phyloP scores from a whole-genome alignment of 2,329 filamentous ascomycete genomes.

The Atkinsonella texensis region DNA sequence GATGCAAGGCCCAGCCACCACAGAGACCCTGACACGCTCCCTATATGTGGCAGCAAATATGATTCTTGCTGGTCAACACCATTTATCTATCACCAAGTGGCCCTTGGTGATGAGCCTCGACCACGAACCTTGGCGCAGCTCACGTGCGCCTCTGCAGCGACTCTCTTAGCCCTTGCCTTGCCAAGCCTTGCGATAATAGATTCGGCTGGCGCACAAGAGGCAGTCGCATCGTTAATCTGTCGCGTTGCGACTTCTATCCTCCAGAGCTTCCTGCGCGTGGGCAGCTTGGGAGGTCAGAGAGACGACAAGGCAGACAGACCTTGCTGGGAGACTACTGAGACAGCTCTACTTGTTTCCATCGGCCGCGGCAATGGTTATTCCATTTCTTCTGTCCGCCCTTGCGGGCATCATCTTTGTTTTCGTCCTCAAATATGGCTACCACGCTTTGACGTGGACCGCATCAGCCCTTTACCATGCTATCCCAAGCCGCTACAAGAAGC shows the following conservation, averaged over 20 bases:
- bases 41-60: neutral
- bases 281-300: neutral
- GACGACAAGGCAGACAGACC: neutral
- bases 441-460: slow-evolving; percentile 13
- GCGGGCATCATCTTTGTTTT: slow-evolving; percentile 23
- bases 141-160: neutral
- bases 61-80: neutral
- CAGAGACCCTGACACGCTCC: too few species aligned
- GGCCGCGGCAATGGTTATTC: slow-evolving; percentile 7
- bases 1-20: too few species aligned
- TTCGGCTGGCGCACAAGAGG: neutral
- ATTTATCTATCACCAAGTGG: neutral
- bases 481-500: slow-evolving; percentile 24
- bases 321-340: neutral
- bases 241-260: neutral
- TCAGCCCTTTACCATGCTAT: slow-evolving; percentile 13
- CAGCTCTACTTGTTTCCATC: neutral
- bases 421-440: slow-evolving; percentile 15
- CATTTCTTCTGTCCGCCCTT: slow-evolving; percentile 23
- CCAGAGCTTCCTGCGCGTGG: neutral
- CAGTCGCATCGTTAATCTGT: neutral
- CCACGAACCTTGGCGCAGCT: neutral
- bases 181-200: neutral
- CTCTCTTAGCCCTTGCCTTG: neutral
- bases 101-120: neutral